Percentiles rank a stretch among this genome's conserved stretches.
phyloP scores from a whole-genome alignment of 768 basidiomycete species.

The Neoboletus brunneissimus region DNA sequence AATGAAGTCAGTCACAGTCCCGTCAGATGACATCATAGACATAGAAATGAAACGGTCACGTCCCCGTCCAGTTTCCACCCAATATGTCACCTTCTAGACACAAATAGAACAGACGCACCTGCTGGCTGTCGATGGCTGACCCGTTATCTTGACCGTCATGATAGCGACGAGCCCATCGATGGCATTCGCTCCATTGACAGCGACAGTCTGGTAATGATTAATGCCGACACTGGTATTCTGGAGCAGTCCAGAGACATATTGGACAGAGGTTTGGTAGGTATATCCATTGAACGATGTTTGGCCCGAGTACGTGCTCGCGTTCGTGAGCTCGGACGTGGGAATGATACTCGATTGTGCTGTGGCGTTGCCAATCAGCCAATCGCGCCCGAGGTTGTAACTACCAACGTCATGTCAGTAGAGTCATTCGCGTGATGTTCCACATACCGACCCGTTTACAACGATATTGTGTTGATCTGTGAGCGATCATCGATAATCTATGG shows the following conservation, averaged over 20 bases:
- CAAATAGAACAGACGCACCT: constrained; percentile 16
- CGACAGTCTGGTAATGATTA: constrained; percentile 63
- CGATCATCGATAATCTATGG: not conserved
- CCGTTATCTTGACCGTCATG: constrained; percentile 65
- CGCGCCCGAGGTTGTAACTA: constrained; percentile 78
- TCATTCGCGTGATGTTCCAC: not conserved
- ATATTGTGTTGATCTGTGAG: constrained; percentile 63
- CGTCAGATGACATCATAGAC: not conserved
- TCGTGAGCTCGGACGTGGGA: constrained; percentile 32
- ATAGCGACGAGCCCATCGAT: constrained; percentile 84
- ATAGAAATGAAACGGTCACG: not conserved
- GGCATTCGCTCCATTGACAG: constrained; percentile 50
- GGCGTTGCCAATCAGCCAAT: constrained; percentile 83
- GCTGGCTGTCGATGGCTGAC: constrained; percentile 28
- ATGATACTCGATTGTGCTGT: constrained; percentile 43
- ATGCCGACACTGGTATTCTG: constrained; percentile 64
- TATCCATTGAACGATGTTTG: constrained; percentile 62
- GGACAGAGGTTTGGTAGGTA: constrained; percentile 68
- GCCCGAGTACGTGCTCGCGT: constrained; percentile 59
- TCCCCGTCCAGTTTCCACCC: not conserved
- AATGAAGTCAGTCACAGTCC: not conserved
- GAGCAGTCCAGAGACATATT: constrained; percentile 70
- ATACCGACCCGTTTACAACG: constrained; percentile 58
- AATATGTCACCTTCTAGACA: not conserved
- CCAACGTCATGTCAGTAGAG: not conserved